phyloP scores from a whole-genome alignment of 139 green algal genomes.

The Microglena sp. region DNA sequence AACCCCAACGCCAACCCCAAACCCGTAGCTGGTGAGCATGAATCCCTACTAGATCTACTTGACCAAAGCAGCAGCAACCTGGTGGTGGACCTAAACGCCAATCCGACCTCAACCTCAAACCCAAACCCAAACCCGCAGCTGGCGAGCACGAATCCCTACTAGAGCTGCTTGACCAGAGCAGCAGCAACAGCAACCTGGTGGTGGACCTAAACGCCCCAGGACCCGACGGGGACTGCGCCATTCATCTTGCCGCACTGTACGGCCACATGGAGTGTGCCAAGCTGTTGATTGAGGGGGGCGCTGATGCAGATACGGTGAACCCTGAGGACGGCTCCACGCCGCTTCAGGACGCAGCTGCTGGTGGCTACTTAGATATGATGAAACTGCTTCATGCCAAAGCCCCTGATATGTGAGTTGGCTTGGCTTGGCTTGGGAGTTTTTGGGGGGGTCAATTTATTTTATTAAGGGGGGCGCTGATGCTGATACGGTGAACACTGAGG shows the following conservation, averaged over 20 bases:
- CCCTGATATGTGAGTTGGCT: neutral
- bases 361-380: conserved; percentile 34
- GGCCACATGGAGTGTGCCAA: conserved; percentile 23
- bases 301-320: conserved; percentile 21
- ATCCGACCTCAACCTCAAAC: no score
- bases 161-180: no score
- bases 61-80: no score
- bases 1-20: no score
- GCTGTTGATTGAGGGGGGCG: conserved; percentile 27
- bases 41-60: no score
- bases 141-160: no score
- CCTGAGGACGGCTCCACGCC: conserved; percentile 30
- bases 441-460: neutral
- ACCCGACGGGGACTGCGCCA: conserved; percentile 40
- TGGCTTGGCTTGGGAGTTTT: neutral
- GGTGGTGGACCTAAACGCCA: no score
- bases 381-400: conserved; percentile 18
- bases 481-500: conserved; percentile 14
- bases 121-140: no score
- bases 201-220: conserved; percentile 16
- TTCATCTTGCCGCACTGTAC: conserved; percentile 43
- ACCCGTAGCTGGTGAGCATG: no score
- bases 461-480: neutral
- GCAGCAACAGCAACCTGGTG: no score
- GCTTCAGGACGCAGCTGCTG: conserved; percentile 45